phyloP scores from a whole-genome alignment of 495 filamentous ascomycete genomes.

The Echria macrotheca region DNA sequence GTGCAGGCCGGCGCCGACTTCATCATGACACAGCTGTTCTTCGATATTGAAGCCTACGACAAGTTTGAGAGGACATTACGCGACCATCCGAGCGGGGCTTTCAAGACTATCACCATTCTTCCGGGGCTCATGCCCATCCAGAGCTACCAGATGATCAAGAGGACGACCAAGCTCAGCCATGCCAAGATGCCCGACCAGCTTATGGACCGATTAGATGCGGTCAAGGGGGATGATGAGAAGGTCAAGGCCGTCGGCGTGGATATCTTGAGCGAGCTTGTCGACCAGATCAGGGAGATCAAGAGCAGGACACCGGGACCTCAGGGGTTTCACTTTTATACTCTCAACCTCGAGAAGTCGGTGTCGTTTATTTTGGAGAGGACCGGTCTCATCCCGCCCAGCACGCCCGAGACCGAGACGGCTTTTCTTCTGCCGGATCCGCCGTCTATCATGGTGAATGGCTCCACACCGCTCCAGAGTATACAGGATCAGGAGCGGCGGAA shows the following conservation, averaged over 20 bases:
- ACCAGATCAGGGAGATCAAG: conserved; percentile 59
- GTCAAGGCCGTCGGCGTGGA: conserved; percentile 73
- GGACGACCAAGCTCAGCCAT: conserved; percentile 93
- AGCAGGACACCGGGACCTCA: conserved; percentile 44
- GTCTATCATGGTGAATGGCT: conserved; percentile 28
- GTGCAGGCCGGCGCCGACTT: conserved; percentile 90
- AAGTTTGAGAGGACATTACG: conserved; percentile 73
- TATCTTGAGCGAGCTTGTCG: conserved; percentile 65
- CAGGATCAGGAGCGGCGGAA: conserved; percentile 30
- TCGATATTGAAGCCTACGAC: conserved; percentile 75
- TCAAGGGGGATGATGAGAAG: conserved; percentile 86
- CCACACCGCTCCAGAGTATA: conserved; percentile 16
- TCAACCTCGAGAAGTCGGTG: conserved; percentile 95
- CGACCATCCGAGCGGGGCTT: conserved; percentile 75
- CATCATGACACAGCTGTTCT: conserved; percentile 99
- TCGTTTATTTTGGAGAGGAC: conserved; percentile 85
- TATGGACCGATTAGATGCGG: conserved; percentile 64
- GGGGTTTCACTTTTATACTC: conserved; percentile 96
- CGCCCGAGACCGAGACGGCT: conserved; percentile 35
- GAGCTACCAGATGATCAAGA: conserved; percentile 88
- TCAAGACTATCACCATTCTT: conserved; percentile 85
- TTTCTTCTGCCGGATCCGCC: conserved; percentile 38
- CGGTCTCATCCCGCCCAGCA: conserved; percentile 65
- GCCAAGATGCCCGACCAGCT: conserved; percentile 70
- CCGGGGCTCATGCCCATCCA: conserved; percentile 97